These are phyloP conservation scores for Xylariaceae sp. DNA, from an alignment of 2,329 filamentous ascomycete species.

Conservation along the genomic window DNA sequence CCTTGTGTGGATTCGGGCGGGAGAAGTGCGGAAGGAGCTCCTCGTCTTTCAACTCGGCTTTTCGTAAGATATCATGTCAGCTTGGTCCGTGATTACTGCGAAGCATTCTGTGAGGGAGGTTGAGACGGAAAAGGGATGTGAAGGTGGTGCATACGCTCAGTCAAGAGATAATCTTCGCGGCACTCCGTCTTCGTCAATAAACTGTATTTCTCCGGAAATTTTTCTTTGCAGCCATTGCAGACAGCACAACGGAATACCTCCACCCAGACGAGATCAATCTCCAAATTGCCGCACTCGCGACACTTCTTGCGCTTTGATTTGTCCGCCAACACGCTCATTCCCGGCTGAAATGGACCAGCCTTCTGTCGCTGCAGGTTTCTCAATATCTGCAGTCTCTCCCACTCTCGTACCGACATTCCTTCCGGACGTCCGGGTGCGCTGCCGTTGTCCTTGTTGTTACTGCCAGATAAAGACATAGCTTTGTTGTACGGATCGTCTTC, in stretches of 20 bases:
- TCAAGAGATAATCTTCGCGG: slow-evolving; percentile 89
- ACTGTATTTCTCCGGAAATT: slow-evolving; percentile 85
- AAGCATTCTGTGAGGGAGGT: not conserved
- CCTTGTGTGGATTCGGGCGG: slow-evolving; percentile 89
- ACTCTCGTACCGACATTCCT: slow-evolving; percentile 85
- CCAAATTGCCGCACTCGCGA: slow-evolving; percentile 72
- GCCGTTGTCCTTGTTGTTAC: slow-evolving; percentile 11
- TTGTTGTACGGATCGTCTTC: slow-evolving; percentile 90
- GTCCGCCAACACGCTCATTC: slow-evolving; percentile 67
- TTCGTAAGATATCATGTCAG: not conserved
- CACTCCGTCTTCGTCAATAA: slow-evolving; percentile 96
- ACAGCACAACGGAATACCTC: slow-evolving; percentile 73
- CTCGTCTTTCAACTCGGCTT: slow-evolving; percentile 83
- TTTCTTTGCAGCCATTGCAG: slow-evolving; percentile 83
- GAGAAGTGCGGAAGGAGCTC: slow-evolving; percentile 83
- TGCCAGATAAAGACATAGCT: slow-evolving; percentile 54
- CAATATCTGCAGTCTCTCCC: slow-evolving; percentile 78
- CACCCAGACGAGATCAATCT: slow-evolving; percentile 95
- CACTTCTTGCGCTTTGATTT: slow-evolving; percentile 66
- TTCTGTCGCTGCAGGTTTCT: slow-evolving; percentile 67
- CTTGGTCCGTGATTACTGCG: not conserved
- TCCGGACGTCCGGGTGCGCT: slow-evolving; percentile 54
- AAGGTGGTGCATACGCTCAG: slow-evolving; percentile 61
- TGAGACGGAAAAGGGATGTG: not conserved
- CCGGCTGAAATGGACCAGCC: slow-evolving; percentile 81